Base-by-base conservation (phyloP, 495 filamentous ascomycete species). In the Trichocladium uniseriatum region DNA sequence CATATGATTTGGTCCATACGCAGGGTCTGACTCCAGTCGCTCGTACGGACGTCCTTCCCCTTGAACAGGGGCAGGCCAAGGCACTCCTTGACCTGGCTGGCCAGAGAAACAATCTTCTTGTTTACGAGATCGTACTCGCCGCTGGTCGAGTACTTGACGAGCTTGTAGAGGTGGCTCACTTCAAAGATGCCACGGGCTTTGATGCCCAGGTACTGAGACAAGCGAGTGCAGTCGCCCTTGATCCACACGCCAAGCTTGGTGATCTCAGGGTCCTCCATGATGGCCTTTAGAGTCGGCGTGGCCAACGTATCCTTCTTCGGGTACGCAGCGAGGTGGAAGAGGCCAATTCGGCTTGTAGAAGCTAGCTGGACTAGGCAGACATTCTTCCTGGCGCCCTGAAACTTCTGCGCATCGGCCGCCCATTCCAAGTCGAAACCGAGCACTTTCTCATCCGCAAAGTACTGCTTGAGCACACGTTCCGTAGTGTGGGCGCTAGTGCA, bases 341-440 rank as follows among this genome's bases (percentile, higher is more conserved):
- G 70, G 0, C 75, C 86, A 44, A 95, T 82, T n/a, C 84, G 83
- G 42, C 81, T 78, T 53, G 83, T 74, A 49, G 80, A 87, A 7
- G 89, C 89, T 16, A 95, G 49, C 63, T 95, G 89, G 34, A 94
- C 81, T 19, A 94, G 60, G 0, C 82, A 85, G 3, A 91, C 75
- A 51, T 91, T 87, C 35, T 70, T 69, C 49, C 78, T 79, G 34
- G 78, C 64, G 9, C 74, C 72, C 38, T 72, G 59, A 45, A 51
- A 54, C 41, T 55, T 61, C 13, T 52, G 64, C 15, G 76, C 66
- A n/a, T 76, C 64, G 16, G 75, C 51, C 52, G 73, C 67, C 89
- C 89, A 95, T 68, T 95, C 89, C 56, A 95, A 73, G 59, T 95
- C 89, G 52, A 95, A 87, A 7, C 87, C 86, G 32, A 95, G 61